These are phyloP conservation scores for Borealophlyctis nickersoniae DNA, from an alignment of 192 early-diverging fungal genomes.

Conservation along the genomic window DNA sequence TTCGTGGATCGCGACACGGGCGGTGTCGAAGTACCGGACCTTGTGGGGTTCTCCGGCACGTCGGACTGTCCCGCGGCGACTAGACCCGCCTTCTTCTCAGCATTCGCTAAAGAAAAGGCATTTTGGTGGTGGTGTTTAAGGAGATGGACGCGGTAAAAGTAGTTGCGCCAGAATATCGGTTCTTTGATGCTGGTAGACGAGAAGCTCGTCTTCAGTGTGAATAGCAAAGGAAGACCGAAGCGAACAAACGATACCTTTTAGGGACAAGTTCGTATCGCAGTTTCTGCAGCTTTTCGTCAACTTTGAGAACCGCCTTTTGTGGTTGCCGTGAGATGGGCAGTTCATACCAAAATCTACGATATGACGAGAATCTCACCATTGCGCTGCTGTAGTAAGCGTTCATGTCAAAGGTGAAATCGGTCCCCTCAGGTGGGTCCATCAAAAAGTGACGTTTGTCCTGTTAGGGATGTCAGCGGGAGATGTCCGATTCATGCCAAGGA, in stretches of 20 bases:
- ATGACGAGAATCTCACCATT: constrained; percentile 11
- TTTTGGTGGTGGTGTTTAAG: constrained; percentile 12
- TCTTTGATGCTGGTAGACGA: constrained; percentile 47
- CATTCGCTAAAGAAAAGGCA: neutral
- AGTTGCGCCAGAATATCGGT: constrained; percentile 62
- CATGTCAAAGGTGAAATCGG: constrained; percentile 62
- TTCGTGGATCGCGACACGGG: neutral
- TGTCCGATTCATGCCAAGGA: neutral
- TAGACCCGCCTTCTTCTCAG: neutral
- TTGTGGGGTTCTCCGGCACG: neutral
- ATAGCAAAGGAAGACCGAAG: neutral
- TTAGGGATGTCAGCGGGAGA: neutral
- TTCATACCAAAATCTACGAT: no score
- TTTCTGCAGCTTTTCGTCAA: constrained; percentile 49
- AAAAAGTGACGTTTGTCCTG: constrained; percentile 63
- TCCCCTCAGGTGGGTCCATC: constrained; percentile 58
- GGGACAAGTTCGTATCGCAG: constrained; percentile 67
- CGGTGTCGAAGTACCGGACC: neutral
- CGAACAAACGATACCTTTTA: constrained; percentile 31
- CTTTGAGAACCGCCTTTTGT: no score
- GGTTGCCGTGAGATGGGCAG: no score
- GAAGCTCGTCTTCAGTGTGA: neutral
- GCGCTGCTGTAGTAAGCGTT: constrained; percentile 46
- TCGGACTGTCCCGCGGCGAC: neutral
- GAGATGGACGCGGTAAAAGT: constrained; percentile 64